phyloP scores from a whole-genome alignment of 2,329 filamentous ascomycete genomes.

The Cordyceps cicadae region DNA sequence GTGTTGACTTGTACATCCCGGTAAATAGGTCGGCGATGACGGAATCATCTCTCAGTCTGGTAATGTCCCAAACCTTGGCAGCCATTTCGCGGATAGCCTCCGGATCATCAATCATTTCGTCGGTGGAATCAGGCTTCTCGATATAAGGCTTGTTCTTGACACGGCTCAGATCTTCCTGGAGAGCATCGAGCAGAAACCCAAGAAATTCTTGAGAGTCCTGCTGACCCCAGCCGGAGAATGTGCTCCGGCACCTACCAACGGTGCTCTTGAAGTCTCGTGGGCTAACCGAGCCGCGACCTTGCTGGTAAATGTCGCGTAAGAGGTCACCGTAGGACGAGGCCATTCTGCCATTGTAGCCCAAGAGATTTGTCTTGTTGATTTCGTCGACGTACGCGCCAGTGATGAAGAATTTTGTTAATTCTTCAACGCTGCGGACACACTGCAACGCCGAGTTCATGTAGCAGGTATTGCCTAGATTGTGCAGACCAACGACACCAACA shows the following conservation, averaged over 20 bases:
- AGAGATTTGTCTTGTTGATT: conserved; percentile 75
- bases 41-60: conserved; percentile 86
- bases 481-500: conserved; percentile 71
- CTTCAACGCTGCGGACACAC: conserved; percentile 87
- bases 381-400: conserved; percentile 66
- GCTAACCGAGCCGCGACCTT: conserved; percentile 59
- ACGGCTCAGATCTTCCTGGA: conserved; percentile 92
- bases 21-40: conserved; percentile 93
- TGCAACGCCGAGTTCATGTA: conserved; percentile 99
- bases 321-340: conserved; percentile 76
- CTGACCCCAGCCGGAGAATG: conserved; percentile 90
- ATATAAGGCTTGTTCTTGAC: conserved; percentile 95
- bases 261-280: conserved; percentile 76
- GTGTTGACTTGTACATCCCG: conserved; percentile 95
- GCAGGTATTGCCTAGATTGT: conserved; percentile 92
- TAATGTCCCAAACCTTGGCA: conserved; percentile 82
- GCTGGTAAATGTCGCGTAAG: conserved; percentile 69
- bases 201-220: conserved; percentile 97
- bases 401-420: conserved; percentile 87
- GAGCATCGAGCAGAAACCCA: conserved; percentile 84
- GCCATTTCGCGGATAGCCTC: conserved; percentile 77
- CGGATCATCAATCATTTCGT: conserved; percentile 83
- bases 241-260: conserved; percentile 71
- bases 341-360: conserved; percentile 78
- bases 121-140: conserved; percentile 94